These are phyloP conservation scores for Candida sp. DNA, from an alignment of 1,139 yeast species.

Conservation along the genomic window DNA sequence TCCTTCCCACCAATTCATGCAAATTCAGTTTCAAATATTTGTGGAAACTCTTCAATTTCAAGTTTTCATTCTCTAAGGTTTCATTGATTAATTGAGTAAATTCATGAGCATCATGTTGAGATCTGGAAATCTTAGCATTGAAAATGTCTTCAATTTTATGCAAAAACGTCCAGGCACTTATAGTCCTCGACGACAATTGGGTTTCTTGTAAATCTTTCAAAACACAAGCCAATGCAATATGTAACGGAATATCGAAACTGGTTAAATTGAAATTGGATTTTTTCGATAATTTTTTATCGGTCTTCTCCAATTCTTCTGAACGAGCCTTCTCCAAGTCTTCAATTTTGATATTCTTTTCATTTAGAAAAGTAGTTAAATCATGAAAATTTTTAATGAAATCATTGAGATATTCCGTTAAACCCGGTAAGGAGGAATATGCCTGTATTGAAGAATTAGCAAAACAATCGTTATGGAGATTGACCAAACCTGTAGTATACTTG, in stretches of 20 bases:
- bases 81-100: conserved; percentile 77
- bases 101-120: conserved; percentile 96
- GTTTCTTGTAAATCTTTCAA: conserved; percentile 63
- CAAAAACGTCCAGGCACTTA: conserved; percentile 78
- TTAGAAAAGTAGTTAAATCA: conserved; percentile 25
- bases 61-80: conserved; percentile 68
- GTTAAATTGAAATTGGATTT: conserved; percentile 26
- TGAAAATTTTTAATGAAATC: conserved; percentile 27
- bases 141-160: conserved; percentile 74
- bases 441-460: conserved; percentile 92
- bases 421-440: conserved; percentile 74
- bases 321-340: conserved; percentile 14
- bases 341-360: conserved; percentile 18
- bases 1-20: conserved; percentile 14
- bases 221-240: conserved; percentile 53
- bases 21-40: conserved; percentile 22
- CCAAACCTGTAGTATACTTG: conserved; percentile 75
- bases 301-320: conserved; percentile 6
- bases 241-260: conserved; percentile 46
- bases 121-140: conserved; percentile 70
- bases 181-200: conserved; percentile 47
- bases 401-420: conserved; percentile 60
- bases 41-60: conserved; percentile 24
- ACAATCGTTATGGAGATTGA: conserved; percentile 83
- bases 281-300: conserved; percentile 8